Conservation (phyloP, 441 rosid species). For the Biscutella auriculata region DNA sequence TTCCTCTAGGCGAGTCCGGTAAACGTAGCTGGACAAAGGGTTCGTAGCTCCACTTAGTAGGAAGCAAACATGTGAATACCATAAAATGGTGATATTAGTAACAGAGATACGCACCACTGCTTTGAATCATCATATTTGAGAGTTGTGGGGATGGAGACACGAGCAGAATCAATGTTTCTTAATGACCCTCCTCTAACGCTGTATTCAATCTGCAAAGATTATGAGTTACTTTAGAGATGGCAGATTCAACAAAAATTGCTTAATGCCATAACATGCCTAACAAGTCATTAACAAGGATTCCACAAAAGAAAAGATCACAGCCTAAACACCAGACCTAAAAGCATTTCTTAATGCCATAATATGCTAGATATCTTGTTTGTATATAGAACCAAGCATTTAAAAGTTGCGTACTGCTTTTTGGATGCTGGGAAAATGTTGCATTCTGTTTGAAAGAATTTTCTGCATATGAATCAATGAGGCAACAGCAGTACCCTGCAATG, state of each 20-base stretch:
- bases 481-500: constrained; percentile 83
- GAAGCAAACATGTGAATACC: background rate
- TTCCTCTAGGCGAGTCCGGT: constrained; percentile 59
- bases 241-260: background rate
- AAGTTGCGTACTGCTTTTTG: constrained; percentile 64
- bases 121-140: constrained; percentile 65
- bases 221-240: background rate
- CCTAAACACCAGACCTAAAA: background rate
- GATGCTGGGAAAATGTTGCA: constrained; percentile 78
- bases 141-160: constrained; percentile 73
- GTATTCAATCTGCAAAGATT: constrained; percentile 65
- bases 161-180: constrained; percentile 84
- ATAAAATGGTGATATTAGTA: background rate
- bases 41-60: constrained; percentile 8
- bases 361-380: background rate
- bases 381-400: background rate
- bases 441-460: constrained; percentile 71
- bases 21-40: constrained; percentile 46
- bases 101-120: constrained; percentile 50
- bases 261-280: too few species aligned
- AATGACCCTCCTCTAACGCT: constrained; percentile 78
- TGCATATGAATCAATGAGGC: constrained; percentile 92
- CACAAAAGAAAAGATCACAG: background rate
- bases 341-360: background rate
- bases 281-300: background rate